Evolutionary conservation across 371 early-diverging fungal genomes (phyloP).

Genomic region (Mucor indicus): DNA sequence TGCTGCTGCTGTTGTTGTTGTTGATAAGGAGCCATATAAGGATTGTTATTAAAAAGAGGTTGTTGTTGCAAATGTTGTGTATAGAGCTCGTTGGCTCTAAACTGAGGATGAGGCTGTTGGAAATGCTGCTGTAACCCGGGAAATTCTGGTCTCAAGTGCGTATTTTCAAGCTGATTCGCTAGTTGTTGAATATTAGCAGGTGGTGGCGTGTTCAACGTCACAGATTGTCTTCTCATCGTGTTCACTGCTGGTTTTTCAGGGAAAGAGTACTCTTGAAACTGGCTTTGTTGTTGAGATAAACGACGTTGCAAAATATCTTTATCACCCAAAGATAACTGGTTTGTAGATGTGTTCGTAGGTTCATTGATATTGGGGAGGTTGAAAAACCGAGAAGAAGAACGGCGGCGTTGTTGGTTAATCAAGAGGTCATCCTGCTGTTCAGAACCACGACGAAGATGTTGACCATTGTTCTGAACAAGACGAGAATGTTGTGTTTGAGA

Average conservation of each 20-base stretch:
- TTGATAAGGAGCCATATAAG: background rate
- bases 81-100: slow-evolving; percentile 1
- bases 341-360: too few species aligned
- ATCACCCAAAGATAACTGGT: slow-evolving; percentile 24
- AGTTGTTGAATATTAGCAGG: slow-evolving; percentile 26
- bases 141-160: slow-evolving; percentile 18
- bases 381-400: slow-evolving; percentile 20
- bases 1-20: slow-evolving; percentile 6
- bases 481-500: slow-evolving; percentile 35
- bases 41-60: background rate
- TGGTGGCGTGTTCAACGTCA: slow-evolving; percentile 15
- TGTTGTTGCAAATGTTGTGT: slow-evolving; percentile 12
- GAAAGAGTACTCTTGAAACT: slow-evolving; percentile 18
- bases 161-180: slow-evolving; percentile 29
- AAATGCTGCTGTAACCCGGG: background rate
- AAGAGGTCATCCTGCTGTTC: slow-evolving; percentile 22
- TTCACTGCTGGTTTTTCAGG: slow-evolving; percentile 12
- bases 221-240: slow-evolving; percentile 22
- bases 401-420: slow-evolving; percentile 17
- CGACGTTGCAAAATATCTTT: slow-evolving; percentile 25
- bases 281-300: slow-evolving; percentile 8
- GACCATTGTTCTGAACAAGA: slow-evolving; percentile 15
- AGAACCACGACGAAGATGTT: slow-evolving; percentile 30
- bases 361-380: slow-evolving; percentile 1
- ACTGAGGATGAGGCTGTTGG: slow-evolving; percentile 1